These are phyloP conservation scores for Xylariaceae sp. DNA, from an alignment of 2,329 filamentous ascomycete species.

Conservation along the genomic window DNA sequence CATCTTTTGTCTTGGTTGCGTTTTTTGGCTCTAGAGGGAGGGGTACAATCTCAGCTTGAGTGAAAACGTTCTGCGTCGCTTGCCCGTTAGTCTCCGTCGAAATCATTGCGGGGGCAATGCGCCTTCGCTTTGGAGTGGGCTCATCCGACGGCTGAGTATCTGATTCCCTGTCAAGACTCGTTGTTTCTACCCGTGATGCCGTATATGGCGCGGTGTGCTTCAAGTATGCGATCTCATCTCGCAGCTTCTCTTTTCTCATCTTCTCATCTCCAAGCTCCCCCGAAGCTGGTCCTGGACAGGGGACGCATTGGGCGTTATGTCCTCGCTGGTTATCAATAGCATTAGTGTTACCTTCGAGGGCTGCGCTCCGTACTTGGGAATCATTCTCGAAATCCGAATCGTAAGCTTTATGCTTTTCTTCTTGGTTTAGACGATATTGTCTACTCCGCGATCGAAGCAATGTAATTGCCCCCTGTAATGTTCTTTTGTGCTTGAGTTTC, in stretches of 20 bases:
- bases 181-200: too few relatives aligned
- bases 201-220: too few relatives aligned
- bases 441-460: slow-evolving; percentile 49
- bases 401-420: slow-evolving; percentile 15
- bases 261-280: slow-evolving; percentile 9
- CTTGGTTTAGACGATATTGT: slow-evolving; percentile 38
- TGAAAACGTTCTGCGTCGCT: slow-evolving; percentile 18
- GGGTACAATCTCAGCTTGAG: slow-evolving; percentile 20
- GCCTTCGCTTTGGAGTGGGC: slow-evolving; percentile 20
- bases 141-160: not conserved
- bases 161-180: too few relatives aligned
- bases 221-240: not conserved
- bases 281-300: too few relatives aligned
- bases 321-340: too few relatives aligned
- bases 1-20: not conserved
- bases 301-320: too few relatives aligned
- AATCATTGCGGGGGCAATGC: slow-evolving; percentile 18
- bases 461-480: slow-evolving; percentile 53
- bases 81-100: slow-evolving; percentile 9
- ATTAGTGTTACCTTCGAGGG: too few relatives aligned
- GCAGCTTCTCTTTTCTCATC: not conserved
- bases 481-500: slow-evolving; percentile 52
- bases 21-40: not conserved
- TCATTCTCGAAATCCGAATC: slow-evolving; percentile 1
- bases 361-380: too few relatives aligned